Evolutionary conservation across 768 basidiomycete genomes (phyloP).

Genomic region (Cystofilobasidium macerans): DNA sequence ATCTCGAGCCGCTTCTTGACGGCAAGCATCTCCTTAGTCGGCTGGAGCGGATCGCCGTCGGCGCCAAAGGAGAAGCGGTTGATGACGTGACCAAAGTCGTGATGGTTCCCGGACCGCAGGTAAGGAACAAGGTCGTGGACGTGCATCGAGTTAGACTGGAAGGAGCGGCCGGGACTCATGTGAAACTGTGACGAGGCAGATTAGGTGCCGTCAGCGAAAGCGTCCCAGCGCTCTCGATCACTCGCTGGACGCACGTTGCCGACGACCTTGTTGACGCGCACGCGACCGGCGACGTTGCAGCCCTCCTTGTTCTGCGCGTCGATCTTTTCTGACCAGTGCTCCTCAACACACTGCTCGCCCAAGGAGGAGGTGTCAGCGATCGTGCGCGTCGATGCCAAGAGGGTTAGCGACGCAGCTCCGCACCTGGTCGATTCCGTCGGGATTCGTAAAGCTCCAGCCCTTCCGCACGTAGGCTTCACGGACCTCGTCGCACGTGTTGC

Average conservation of each 20-base stretch:
- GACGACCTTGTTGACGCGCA: constrained; percentile 92
- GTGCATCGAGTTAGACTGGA: constrained; percentile 70
- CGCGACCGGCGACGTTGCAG: constrained; percentile 80
- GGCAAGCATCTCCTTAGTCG: constrained; percentile 48
- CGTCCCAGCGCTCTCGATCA: background rate
- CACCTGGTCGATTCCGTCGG: constrained; percentile 86
- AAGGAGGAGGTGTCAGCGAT: background rate
- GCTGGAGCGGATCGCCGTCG: constrained; percentile 44
- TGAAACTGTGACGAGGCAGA: constrained; percentile 39
- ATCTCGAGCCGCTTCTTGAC: constrained; percentile 58
- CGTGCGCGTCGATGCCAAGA: background rate
- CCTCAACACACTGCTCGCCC: constrained; percentile 61
- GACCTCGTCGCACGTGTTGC: constrained; percentile 92
- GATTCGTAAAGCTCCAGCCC: constrained; percentile 90
- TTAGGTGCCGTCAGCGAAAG: background rate
- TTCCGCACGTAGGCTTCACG: constrained; percentile 75
- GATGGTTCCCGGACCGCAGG: constrained; percentile 62
- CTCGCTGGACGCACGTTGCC: constrained; percentile 47
- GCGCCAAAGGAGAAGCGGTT: constrained; percentile 67
- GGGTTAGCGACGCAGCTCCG: constrained; percentile 27
- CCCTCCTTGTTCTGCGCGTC: constrained; percentile 86
- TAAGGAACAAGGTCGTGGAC: constrained; percentile 88
- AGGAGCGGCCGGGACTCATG: constrained; percentile 87
- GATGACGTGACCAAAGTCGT: constrained; percentile 85
- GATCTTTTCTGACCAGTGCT: constrained; percentile 91